These are phyloP conservation scores for Kandelia obovata DNA, from an alignment of 345 rosid species.

Conservation along the genomic window DNA sequence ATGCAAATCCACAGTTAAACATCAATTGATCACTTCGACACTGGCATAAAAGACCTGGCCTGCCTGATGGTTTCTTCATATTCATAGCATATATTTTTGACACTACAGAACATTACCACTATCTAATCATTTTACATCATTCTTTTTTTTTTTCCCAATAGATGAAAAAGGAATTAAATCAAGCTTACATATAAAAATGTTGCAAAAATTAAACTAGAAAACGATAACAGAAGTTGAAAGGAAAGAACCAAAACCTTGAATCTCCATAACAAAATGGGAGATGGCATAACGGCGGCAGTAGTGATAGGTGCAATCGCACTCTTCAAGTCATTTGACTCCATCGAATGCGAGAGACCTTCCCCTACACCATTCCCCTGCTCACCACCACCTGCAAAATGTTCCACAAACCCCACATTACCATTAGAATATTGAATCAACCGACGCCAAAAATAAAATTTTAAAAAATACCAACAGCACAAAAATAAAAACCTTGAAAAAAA, in stretches of 20 bases:
- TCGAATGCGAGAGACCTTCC: conserved; percentile 42
- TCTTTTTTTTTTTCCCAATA: too few relatives aligned
- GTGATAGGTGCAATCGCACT: conserved; percentile 35
- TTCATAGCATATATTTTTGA: neutral
- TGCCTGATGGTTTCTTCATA: neutral
- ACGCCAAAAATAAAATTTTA: neutral
- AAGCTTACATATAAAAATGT: neutral
- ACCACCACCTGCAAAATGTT: conserved; percentile 38
- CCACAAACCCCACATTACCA: neutral
- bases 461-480: too few relatives aligned
- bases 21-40: too few relatives aligned
- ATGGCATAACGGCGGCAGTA: conserved; percentile 55
- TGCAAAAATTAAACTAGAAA: conserved; percentile 4
- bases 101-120: neutral
- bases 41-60: too few relatives aligned
- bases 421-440: neutral
- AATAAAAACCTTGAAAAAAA: neutral
- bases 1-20: too few relatives aligned
- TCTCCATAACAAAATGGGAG: conserved; percentile 71
- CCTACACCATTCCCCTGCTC: conserved; percentile 53
- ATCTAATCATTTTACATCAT: neutral
- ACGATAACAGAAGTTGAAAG: neutral
- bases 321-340: conserved; percentile 49
- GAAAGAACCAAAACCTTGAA: conserved; percentile 53
- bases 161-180: neutral